Conservation (phyloP, 2,329 filamentous ascomycete genomes). For the Venturia oleaginea region DNA sequence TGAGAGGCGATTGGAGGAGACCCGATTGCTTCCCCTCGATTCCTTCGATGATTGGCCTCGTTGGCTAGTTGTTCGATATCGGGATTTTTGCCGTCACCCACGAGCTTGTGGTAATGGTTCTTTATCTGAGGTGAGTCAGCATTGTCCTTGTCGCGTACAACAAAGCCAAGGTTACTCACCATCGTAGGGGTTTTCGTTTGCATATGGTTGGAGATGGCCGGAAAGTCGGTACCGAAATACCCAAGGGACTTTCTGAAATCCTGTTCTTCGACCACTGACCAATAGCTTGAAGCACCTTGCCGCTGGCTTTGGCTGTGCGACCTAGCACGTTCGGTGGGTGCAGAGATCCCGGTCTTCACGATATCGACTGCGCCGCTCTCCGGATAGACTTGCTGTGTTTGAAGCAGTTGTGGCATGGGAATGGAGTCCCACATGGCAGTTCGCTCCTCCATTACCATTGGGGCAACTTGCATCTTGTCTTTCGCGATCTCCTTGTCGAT, state of each 20-base stretch:
- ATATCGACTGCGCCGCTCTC: conserved; percentile 4
- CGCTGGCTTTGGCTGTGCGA: conserved; percentile 24
- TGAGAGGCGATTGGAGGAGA: conserved; percentile 41
- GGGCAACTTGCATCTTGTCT: conserved; percentile 7
- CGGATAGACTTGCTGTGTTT: conserved; percentile 5
- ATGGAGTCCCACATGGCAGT: not conserved
- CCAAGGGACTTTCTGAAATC: conserved; percentile 66
- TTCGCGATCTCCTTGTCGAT: conserved; percentile 11
- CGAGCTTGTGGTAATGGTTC: conserved; percentile 40
- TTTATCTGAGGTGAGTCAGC: conserved; percentile 26
- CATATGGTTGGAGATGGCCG: conserved; percentile 67
- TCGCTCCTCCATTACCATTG: not conserved
- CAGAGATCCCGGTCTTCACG: not conserved
- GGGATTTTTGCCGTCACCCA: conserved; percentile 32
- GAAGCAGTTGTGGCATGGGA: not conserved
- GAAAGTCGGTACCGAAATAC: conserved; percentile 73
- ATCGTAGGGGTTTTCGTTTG: conserved; percentile 79
- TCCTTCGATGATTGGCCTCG: conserved; percentile 33
- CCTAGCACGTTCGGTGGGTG: conserved; percentile 14
- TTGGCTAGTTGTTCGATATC: conserved; percentile 34
- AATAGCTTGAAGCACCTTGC: conserved; percentile 67
- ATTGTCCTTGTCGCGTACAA: not conserved
- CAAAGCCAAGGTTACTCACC: conserved; percentile 41
- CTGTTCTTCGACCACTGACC: conserved; percentile 72
- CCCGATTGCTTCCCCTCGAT: conserved; percentile 37